Evolutionary conservation across 495 filamentous ascomycete genomes (phyloP).

Genomic region (Lasiosphaeria ovina): DNA sequence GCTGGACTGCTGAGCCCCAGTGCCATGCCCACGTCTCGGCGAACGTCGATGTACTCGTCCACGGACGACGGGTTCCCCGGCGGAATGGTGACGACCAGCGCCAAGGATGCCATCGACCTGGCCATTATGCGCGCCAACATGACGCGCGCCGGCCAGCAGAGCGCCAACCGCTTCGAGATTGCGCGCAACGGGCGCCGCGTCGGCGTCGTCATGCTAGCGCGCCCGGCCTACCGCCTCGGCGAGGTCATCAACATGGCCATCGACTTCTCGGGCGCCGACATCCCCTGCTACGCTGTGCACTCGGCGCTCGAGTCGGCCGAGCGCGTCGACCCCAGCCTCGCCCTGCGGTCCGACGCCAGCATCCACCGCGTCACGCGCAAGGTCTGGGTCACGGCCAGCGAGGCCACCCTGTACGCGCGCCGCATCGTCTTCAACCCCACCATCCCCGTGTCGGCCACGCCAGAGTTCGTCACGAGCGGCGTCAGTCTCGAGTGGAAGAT

Average conservation of each 20-base stretch:
- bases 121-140: constrained; percentile 80
- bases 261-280: constrained; percentile 71
- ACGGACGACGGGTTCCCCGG: constrained; percentile 32
- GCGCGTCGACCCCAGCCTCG: constrained; percentile 70
- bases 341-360: constrained; percentile 78
- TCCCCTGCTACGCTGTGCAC: constrained; percentile 77
- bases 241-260: constrained; percentile 79
- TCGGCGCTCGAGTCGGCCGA: constrained; percentile 76
- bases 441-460: constrained; percentile 77
- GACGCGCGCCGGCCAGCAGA: constrained; percentile 56
- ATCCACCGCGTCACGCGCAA: constrained; percentile 82
- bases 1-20: constrained; percentile 69
- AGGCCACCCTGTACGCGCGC: constrained; percentile 75
- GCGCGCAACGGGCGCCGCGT: constrained; percentile 82
- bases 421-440: constrained; percentile 76
- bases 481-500: constrained; percentile 84
- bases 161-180: constrained; percentile 89
- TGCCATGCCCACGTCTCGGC: constrained; percentile 54
- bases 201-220: constrained; percentile 79
- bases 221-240: constrained; percentile 88
- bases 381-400: constrained; percentile 70
- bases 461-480: constrained; percentile 84
- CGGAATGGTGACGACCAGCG: constrained; percentile 39
- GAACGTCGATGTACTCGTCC: constrained; percentile 44
- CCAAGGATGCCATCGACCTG: constrained; percentile 85